These are phyloP conservation scores for Vitis hybrid DNA, from an alignment of 177 flowering plant genomes.

Conservation along the genomic window DNA sequence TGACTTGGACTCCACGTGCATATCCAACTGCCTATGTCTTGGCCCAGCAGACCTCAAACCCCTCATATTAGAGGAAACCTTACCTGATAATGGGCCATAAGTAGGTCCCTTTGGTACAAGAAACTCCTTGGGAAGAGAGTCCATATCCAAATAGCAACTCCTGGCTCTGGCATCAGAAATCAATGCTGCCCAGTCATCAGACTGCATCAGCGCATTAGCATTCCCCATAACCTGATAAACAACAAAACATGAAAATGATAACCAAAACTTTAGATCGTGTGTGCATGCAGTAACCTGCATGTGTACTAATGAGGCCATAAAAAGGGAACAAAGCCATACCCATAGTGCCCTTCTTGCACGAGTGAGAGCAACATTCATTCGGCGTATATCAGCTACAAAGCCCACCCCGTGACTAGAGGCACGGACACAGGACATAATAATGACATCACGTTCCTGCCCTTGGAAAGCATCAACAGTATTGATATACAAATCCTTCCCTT, in stretches of 20 bases:
- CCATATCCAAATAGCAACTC: constrained; percentile 76
- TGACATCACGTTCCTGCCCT: constrained; percentile 97
- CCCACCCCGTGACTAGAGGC: constrained; percentile 95
- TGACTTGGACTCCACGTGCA: constrained; percentile 63
- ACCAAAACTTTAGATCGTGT: neutral
- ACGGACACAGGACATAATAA: constrained; percentile 99
- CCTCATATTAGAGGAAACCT: constrained; percentile 39
- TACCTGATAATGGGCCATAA: constrained; percentile 37
- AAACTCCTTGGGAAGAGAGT: constrained; percentile 84
- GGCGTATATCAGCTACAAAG: constrained; percentile 92
- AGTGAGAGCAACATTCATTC: constrained; percentile 98
- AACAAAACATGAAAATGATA: constrained; percentile 1
- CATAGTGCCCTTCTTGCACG: constrained; percentile 96
- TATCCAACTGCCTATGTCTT: constrained; percentile 56
- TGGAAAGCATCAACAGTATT: constrained; percentile 99
- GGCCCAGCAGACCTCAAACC: constrained; percentile 54
- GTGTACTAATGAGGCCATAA: no score
- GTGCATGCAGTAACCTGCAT: neutral
- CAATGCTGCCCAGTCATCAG: constrained; percentile 95
- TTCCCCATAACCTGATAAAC: constrained; percentile 88
- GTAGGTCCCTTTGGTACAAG: constrained; percentile 38
- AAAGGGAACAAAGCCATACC: constrained; percentile 41
- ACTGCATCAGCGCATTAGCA: constrained; percentile 72
- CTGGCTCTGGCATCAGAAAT: constrained; percentile 82
- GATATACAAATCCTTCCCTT: constrained; percentile 84